Evolutionary conservation across 116 monocot species (phyloP).

Genomic region (Cymodocea nodosa): DNA sequence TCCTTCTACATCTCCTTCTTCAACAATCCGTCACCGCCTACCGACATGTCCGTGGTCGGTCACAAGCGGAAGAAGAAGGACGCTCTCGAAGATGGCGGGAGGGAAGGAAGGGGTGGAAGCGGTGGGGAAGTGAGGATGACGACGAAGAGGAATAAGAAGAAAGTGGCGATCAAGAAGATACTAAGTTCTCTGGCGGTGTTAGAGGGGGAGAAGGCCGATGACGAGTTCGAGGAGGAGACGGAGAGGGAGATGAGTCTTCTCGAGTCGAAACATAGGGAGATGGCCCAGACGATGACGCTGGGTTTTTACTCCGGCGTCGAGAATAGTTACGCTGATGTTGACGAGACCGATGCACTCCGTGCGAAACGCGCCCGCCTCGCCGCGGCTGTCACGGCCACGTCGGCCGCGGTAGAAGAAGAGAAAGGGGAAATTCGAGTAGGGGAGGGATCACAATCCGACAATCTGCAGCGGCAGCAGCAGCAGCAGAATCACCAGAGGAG

Average conservation of each 20-base stretch:
- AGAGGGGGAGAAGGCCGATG: conserved; percentile 28
- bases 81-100: neutral
- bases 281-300: conserved; percentile 19
- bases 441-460: neutral
- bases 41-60: no score
- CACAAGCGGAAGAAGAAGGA: no score
- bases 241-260: conserved; percentile 24
- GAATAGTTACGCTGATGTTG: conserved; percentile 27
- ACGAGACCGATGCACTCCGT: conserved; percentile 28
- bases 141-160: conserved; percentile 19
- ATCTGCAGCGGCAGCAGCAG: neutral
- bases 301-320: conserved; percentile 32
- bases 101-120: neutral
- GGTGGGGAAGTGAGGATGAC: neutral
- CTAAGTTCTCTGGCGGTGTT: conserved; percentile 40
- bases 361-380: conserved; percentile 16
- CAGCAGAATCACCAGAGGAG: conserved; percentile 33
- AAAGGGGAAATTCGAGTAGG: neutral
- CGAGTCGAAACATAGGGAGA: conserved; percentile 22
- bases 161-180: conserved; percentile 24
- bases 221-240: conserved; percentile 13
- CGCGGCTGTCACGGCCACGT: conserved; percentile 9
- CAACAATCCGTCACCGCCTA: no score
- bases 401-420: conserved; percentile 2
- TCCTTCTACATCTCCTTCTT: no score